Percentiles rank a stretch among this genome's conserved stretches.
phyloP scores from a whole-genome alignment of 129 eudicot species.

The Artemisia annua region DNA sequence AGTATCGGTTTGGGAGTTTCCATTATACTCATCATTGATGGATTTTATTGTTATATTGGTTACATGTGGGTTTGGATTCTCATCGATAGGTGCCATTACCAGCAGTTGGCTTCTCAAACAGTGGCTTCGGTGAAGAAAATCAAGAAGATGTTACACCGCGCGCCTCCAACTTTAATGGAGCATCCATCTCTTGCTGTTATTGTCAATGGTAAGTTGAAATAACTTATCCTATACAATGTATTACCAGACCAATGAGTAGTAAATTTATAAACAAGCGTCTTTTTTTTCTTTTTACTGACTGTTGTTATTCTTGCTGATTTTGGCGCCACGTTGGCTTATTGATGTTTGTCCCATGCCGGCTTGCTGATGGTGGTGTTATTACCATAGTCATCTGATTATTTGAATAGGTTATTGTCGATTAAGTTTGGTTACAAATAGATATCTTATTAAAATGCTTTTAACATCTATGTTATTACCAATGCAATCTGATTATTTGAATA shows the following conservation, averaged over 20 bases:
- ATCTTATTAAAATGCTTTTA: no score
- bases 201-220: slow-evolving; percentile 60
- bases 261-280: background rate
- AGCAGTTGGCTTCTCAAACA: slow-evolving; percentile 87
- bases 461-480: no score
- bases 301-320: background rate
- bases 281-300: background rate
- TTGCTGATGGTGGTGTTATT: no score
- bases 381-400: no score
- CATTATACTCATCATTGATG: slow-evolving; percentile 13
- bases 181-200: slow-evolving; percentile 97
- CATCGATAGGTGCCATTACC: slow-evolving; percentile 98
- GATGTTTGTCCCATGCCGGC: no score
- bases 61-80: slow-evolving; percentile 90
- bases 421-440: no score
- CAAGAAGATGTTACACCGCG: slow-evolving; percentile 74
- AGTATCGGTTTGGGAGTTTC: slow-evolving; percentile 8
- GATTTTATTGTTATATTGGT: slow-evolving; percentile 8
- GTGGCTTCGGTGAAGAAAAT: slow-evolving; percentile 60
- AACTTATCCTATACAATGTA: background rate
- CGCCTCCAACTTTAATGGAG: slow-evolving; percentile 76
- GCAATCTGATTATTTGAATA: no score
- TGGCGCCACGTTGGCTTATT: no score
- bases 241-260: no score
- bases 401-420: no score